Conservation (phyloP, 1,139 yeast species). For the Meyerozyma carpophila region DNA sequence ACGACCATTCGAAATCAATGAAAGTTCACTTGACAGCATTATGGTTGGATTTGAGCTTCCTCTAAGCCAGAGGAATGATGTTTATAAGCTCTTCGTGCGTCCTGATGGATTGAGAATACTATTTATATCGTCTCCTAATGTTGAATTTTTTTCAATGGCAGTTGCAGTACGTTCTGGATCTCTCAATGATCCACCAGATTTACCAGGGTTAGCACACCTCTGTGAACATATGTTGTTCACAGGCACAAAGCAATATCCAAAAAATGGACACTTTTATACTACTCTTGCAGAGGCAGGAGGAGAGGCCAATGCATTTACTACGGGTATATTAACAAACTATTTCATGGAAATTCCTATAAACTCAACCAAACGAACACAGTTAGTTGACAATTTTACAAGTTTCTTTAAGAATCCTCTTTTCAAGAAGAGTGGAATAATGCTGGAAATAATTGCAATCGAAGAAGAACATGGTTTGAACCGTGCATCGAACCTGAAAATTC, state of each 20-base stretch:
- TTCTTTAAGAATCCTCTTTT: constrained; percentile 49
- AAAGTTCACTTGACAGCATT: background rate
- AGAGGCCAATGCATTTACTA: constrained; percentile 57
- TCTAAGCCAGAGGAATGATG: background rate
- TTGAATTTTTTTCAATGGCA: constrained; percentile 11
- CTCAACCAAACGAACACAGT: constrained; percentile 18
- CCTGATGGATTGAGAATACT: constrained; percentile 8
- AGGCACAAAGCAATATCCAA: constrained; percentile 52
- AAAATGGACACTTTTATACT: constrained; percentile 40
- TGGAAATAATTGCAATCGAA: constrained; percentile 56
- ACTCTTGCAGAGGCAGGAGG: constrained; percentile 48
- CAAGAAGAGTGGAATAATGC: constrained; percentile 29
- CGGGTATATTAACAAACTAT: constrained; percentile 58
- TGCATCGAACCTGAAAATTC: constrained; percentile 33
- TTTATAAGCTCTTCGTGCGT: constrained; percentile 5
- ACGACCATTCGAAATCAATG: background rate
- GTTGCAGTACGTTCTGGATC: constrained; percentile 61
- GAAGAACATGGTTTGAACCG: constrained; percentile 58
- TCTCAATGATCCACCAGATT: constrained; percentile 49
- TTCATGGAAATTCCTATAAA: constrained; percentile 54
- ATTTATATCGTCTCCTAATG: constrained; percentile 7
- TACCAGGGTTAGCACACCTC: constrained; percentile 65
- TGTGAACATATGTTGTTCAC: constrained; percentile 66
- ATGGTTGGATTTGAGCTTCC: background rate
- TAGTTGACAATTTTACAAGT: constrained; percentile 47